Conservation (phyloP, 2,329 filamentous ascomycete genomes). For the Alternaria postmessia region DNA sequence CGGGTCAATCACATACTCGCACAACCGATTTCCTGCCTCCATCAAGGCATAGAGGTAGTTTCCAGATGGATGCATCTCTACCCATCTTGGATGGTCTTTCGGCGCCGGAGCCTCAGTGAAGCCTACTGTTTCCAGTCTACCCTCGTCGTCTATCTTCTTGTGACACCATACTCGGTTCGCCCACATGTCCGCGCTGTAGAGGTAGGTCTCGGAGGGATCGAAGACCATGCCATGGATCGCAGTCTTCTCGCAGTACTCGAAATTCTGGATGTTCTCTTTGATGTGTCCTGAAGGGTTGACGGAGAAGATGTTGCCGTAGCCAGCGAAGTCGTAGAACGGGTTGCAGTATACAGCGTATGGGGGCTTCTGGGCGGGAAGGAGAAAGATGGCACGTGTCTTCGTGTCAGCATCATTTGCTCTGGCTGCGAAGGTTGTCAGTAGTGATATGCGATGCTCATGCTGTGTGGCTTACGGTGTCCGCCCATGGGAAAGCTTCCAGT, state of each 20-base stretch:
- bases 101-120: conserved; percentile 74
- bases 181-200: conserved; percentile 80
- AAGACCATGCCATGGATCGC: conserved; percentile 87
- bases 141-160: conserved; percentile 69
- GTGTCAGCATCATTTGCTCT: conserved; percentile 73
- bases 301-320: conserved; percentile 79
- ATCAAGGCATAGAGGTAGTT: conserved; percentile 85
- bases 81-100: conserved; percentile 85
- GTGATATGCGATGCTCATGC: background rate
- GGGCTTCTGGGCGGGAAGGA: conserved; percentile 78
- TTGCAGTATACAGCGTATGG: conserved; percentile 88
- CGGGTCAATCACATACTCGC: conserved; percentile 81
- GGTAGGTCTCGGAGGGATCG: conserved; percentile 74
- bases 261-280: conserved; percentile 73
- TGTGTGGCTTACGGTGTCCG: conserved; percentile 70
- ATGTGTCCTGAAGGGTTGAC: conserved; percentile 66
- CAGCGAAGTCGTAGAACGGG: conserved; percentile 87
- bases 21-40: conserved; percentile 87
- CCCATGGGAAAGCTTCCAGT: conserved; percentile 75
- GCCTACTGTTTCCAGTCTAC: conserved; percentile 73
- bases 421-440: conserved; percentile 56
- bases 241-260: conserved; percentile 72
- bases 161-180: conserved; percentile 88
- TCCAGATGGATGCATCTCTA: conserved; percentile 80
- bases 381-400: conserved; percentile 89